These are phyloP conservation scores for Lycium ferocissimum DNA, from an alignment of 257 asterid genomes.

Conservation along the genomic window DNA sequence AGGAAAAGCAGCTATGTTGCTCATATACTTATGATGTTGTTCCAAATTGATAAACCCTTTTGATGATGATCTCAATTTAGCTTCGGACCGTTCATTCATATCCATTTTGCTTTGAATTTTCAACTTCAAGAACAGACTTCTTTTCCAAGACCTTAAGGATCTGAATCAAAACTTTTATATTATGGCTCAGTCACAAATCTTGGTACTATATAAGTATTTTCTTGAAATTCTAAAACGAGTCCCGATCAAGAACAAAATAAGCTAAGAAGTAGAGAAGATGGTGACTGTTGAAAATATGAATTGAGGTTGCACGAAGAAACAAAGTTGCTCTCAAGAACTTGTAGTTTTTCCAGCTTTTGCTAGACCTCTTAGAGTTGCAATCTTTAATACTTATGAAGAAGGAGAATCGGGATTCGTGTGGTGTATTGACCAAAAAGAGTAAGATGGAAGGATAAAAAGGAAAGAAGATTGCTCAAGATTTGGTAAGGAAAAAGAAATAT, in stretches of 20 bases:
- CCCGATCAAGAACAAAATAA: background rate
- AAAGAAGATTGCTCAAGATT: background rate
- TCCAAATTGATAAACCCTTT: background rate
- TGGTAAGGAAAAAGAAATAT: background rate
- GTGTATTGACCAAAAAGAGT: background rate
- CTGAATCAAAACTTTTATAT: no score
- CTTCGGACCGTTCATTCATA: background rate
- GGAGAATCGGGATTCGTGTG: background rate
- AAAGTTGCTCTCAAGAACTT: background rate
- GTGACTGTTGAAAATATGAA: no score
- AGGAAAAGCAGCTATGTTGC: background rate
- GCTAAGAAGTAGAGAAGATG: no score
- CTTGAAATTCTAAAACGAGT: no score
- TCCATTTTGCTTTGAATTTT: background rate
- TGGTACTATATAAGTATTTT: no score
- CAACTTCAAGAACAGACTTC: no score
- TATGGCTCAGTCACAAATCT: no score
- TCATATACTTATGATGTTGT: background rate
- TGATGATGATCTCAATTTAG: constrained; percentile 18
- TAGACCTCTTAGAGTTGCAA: background rate
- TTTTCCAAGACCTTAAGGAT: background rate
- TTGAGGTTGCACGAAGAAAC: no score
- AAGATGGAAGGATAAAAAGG: background rate
- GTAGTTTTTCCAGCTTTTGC: background rate
- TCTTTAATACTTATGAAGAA: no score